phyloP scores from a whole-genome alignment of 2,329 filamentous ascomycete genomes.

The Hymenoscyphus salicellus region DNA sequence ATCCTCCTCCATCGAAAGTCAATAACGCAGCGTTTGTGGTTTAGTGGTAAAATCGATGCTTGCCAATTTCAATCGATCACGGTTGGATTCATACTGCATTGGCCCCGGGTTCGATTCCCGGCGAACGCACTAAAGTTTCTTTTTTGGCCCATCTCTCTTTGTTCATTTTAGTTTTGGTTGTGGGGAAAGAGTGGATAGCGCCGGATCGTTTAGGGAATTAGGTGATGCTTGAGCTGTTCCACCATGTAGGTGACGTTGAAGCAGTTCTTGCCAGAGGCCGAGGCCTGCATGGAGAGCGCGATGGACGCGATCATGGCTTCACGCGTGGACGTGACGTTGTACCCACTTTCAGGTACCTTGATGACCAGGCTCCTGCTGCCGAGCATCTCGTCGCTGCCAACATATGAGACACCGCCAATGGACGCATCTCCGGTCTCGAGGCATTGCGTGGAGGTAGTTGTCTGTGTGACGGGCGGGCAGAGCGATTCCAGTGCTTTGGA shows the following conservation, averaged over 20 bases:
- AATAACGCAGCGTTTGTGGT: too few species aligned
- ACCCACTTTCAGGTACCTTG: neutral
- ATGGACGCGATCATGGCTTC: slow-evolving; percentile 16
- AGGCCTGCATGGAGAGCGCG: slow-evolving; percentile 6
- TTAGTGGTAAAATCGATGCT: too few species aligned
- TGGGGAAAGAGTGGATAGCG: too few species aligned
- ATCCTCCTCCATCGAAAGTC: too few species aligned
- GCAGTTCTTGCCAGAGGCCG: slow-evolving; percentile 14
- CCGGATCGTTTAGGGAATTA: too few species aligned
- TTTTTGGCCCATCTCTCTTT: too few species aligned
- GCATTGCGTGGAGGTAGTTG: slow-evolving; percentile 13
- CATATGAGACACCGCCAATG: slow-evolving; percentile 3
- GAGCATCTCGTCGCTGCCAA: neutral
- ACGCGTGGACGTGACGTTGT: slow-evolving; percentile 5
- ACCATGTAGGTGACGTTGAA: slow-evolving; percentile 5
- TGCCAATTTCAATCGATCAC: too few species aligned
- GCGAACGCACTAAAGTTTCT: too few species aligned
- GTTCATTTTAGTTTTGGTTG: too few species aligned
- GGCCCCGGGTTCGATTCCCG: too few species aligned
- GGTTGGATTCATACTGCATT: too few species aligned
- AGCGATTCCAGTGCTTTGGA: slow-evolving; percentile 13
- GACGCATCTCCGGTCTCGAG: neutral
- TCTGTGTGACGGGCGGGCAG: slow-evolving; percentile 16
- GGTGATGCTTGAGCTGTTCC: neutral
- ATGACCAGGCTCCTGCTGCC: neutral